Conservation (phyloP, 2,329 filamentous ascomycete species). For the Septoria linicola region DNA sequence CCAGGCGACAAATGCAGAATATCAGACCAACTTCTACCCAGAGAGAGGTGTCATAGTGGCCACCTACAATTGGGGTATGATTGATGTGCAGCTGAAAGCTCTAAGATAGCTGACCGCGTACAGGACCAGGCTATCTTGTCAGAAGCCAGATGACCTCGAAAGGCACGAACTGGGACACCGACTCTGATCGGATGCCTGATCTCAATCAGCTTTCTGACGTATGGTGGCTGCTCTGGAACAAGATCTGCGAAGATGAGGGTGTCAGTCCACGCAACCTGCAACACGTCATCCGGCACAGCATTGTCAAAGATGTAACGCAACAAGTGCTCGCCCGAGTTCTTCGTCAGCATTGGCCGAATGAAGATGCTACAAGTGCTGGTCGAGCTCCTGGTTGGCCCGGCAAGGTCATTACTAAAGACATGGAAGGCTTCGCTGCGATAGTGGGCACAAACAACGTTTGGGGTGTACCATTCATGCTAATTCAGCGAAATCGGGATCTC, state of each 20-base stretch:
- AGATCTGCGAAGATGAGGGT: slow-evolving; percentile 7
- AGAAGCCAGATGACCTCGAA: no score
- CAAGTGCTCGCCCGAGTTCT: slow-evolving; percentile 15
- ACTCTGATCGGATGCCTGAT: background rate
- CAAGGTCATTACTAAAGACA: slow-evolving; percentile 7
- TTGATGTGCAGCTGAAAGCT: no score
- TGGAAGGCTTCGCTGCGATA: slow-evolving; percentile 16
- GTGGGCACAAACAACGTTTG: slow-evolving; percentile 17
- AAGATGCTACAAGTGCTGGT: background rate
- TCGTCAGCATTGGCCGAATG: slow-evolving; percentile 2
- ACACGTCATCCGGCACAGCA: slow-evolving; percentile 15
- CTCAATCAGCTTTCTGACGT: slow-evolving; percentile 23
- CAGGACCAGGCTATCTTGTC: no score
- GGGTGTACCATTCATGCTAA: slow-evolving; percentile 18
- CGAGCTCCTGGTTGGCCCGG: slow-evolving; percentile 17
- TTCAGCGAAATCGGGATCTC: slow-evolving; percentile 16
- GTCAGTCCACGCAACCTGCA: background rate
- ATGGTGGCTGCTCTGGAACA: slow-evolving; percentile 18
- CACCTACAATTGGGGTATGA: no score
- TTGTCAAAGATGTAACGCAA: slow-evolving; percentile 16
- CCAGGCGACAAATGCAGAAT: no score
- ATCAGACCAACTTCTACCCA: no score
- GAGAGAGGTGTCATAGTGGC: no score
- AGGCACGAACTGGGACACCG: no score
- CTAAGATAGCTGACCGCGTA: no score